Conservation (phyloP, 2,329 filamentous ascomycete genomes). For the Sarocladium strictum region DNA sequence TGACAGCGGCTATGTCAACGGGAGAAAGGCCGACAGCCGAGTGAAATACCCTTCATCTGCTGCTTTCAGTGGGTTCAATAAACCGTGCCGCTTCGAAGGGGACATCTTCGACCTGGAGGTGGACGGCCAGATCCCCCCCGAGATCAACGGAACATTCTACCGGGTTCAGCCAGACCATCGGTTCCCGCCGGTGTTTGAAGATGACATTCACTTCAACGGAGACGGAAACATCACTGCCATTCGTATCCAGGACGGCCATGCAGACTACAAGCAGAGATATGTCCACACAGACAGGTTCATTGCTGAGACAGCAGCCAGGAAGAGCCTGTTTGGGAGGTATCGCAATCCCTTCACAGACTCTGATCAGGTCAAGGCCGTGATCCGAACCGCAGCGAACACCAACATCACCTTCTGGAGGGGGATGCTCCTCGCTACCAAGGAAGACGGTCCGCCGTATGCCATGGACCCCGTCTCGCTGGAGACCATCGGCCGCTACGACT, state of each 20-base stretch:
- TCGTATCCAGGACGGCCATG: conserved; percentile 22
- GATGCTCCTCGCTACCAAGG: conserved; percentile 41
- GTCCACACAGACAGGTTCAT: conserved; percentile 33
- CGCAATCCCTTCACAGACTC: conserved; percentile 33
- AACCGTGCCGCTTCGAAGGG: conserved; percentile 9
- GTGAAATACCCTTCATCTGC: background rate
- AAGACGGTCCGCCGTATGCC: conserved; percentile 36
- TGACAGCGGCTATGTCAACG: background rate
- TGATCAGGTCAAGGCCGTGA: conserved; percentile 20
- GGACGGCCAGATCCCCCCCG: conserved; percentile 13
- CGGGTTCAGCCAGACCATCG: conserved; percentile 7
- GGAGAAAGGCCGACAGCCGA: background rate
- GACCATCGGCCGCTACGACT: conserved; percentile 34
- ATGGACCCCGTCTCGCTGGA: conserved; percentile 34
- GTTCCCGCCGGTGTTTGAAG: conserved; percentile 3
- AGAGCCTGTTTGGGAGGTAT: conserved; percentile 30
- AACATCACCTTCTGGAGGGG: conserved; percentile 45
- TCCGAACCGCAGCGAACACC: conserved; percentile 35
- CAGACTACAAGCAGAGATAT: conserved; percentile 27
- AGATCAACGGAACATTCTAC: conserved; percentile 16
- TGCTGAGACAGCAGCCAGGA: conserved; percentile 21
- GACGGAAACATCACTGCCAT: conserved; percentile 32
- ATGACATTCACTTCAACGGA: conserved; percentile 25
- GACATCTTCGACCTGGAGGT: conserved; percentile 13
- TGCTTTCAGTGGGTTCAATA: background rate